Conservation (phyloP, 2,329 filamentous ascomycete species). For the Metarhizium rileyi region DNA sequence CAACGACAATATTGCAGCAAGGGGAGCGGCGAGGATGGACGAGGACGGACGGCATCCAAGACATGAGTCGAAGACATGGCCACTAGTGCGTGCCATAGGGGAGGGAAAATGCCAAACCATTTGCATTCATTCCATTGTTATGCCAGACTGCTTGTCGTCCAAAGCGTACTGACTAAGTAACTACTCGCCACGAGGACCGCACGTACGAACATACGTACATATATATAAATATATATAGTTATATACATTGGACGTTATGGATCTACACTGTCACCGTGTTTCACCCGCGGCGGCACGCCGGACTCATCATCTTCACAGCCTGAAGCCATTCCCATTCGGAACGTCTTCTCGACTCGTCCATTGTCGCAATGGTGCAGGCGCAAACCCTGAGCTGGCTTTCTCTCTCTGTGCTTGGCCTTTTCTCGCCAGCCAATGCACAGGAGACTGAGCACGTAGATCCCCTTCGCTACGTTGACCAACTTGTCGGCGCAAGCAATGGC, state of each 20-base stretch:
- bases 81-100: background rate
- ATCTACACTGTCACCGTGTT: background rate
- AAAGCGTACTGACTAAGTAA: too few species aligned
- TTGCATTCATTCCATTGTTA: background rate
- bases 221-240: too few species aligned
- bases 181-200: too few species aligned
- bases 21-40: background rate
- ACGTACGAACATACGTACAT: too few species aligned
- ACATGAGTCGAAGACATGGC: background rate
- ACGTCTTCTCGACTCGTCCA: background rate
- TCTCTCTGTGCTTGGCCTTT: background rate
- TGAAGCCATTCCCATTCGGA: background rate
- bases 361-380: background rate
- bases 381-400: background rate
- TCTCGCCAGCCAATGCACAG: background rate
- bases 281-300: background rate
- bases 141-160: background rate
- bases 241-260: background rate
- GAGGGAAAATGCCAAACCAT: background rate
- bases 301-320: background rate
- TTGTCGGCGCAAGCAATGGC: conserved; percentile 23
- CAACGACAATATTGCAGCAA: background rate
- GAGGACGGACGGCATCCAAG: too few species aligned
- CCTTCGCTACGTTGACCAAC: conserved; percentile 23
- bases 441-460: conserved; percentile 9